phyloP scores from a whole-genome alignment of 306 rosid species.

The Trichosanthes truncata region DNA sequence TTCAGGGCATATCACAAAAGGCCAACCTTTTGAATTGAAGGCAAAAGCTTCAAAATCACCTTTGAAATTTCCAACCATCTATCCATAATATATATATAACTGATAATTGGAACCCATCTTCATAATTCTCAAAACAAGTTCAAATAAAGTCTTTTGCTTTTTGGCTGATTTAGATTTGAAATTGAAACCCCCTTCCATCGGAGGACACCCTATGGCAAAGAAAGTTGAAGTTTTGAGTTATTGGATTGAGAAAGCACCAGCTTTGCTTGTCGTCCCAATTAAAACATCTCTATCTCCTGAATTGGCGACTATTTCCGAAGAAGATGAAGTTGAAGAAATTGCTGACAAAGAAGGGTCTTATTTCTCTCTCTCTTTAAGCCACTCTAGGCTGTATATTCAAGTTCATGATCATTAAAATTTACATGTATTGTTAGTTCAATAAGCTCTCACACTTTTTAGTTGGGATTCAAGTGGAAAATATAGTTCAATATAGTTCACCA shows the following conservation, averaged over 20 bases:
- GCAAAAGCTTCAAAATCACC: not conserved
- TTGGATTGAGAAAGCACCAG: constrained; percentile 45
- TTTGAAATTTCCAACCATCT: too few relatives aligned
- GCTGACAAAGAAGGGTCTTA: not conserved
- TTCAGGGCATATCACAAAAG: not conserved
- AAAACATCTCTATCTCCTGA: constrained; percentile 33
- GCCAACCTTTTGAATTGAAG: not conserved
- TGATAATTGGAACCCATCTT: not conserved
- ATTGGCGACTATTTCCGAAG: constrained; percentile 52
- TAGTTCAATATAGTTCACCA: not conserved
- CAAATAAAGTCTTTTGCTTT: not conserved
- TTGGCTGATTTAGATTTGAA: not conserved
- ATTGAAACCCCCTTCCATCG: too few relatives aligned
- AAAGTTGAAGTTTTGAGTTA: constrained; percentile 19
- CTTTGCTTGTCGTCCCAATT: constrained; percentile 23
- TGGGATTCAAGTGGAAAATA: too few relatives aligned
- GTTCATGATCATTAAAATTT: not conserved
- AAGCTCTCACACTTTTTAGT: too few relatives aligned
- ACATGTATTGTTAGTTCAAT: too few relatives aligned
- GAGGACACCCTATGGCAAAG: constrained; percentile 27
- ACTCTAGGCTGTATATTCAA: not conserved
- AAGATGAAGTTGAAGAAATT: constrained; percentile 9
- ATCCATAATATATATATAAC: too few relatives aligned
- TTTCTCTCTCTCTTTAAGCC: not conserved
- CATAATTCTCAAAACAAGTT: not conserved